Conservation (phyloP, 371 early-diverging fungal species). For the Polyrhizophydium stewartii region DNA sequence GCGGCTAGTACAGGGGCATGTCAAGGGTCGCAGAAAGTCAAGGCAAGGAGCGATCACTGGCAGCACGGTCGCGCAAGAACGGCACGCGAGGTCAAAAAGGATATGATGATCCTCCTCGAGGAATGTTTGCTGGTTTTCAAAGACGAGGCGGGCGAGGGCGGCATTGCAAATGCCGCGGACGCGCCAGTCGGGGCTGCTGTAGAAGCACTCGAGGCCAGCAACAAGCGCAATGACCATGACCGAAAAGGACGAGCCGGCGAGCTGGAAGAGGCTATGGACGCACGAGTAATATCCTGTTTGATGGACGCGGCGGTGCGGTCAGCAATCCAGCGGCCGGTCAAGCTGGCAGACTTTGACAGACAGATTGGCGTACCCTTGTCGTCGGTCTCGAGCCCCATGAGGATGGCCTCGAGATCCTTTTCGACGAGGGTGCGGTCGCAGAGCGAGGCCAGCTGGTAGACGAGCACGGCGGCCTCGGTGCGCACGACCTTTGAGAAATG, state of each 20-base stretch:
- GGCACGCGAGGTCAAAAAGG: conserved; percentile 7
- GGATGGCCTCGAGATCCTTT: conserved; percentile 21
- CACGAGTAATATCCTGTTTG: conserved; percentile 20
- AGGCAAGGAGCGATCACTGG: neutral
- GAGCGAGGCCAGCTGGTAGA: conserved; percentile 32
- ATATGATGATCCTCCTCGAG: conserved; percentile 42
- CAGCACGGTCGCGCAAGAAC: neutral
- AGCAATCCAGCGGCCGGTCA: neutral
- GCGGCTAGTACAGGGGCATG: conserved; percentile 19
- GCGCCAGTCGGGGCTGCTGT: conserved; percentile 35
- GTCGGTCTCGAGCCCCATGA: conserved; percentile 29
- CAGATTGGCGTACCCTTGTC: conserved; percentile 25
- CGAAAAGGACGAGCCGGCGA: conserved; percentile 31
- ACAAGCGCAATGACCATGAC: conserved; percentile 41
- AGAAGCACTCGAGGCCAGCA: conserved; percentile 46
- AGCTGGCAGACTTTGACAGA: neutral
- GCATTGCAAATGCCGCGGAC: conserved; percentile 43
- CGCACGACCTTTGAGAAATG: conserved; percentile 27
- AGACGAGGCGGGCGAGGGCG: conserved; percentile 39
- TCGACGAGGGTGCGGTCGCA: conserved; percentile 18
- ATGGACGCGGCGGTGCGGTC: neutral
- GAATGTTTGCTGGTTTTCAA: conserved; percentile 43
- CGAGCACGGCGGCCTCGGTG: conserved; percentile 20
- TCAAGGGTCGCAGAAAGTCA: neutral
- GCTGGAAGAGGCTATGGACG: conserved; percentile 38